Conservation (phyloP, 768 basidiomycete genomes). For the Sporobolomyces phaffii region DNA sequence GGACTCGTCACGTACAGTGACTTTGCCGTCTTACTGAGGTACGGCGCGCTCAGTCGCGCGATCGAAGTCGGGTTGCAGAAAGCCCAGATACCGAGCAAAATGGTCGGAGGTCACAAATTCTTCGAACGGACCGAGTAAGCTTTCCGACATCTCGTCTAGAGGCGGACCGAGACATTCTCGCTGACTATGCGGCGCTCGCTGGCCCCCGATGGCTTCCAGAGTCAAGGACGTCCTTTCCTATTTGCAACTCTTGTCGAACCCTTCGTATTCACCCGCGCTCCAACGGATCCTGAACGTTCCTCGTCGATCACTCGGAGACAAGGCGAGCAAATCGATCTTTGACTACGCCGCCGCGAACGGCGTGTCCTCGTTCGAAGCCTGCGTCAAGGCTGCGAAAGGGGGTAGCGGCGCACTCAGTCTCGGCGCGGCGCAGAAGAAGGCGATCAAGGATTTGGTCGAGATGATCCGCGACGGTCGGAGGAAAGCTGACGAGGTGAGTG, state of each 20-base stretch:
- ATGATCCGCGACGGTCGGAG: conserved; percentile 55
- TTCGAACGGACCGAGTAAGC: conserved; percentile 72
- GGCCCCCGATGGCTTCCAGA: conserved; percentile 45
- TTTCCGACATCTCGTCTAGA: too few species aligned
- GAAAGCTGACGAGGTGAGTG: conserved; percentile 55
- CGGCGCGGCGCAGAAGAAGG: conserved; percentile 57
- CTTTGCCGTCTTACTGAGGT: conserved; percentile 77
- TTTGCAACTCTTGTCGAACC: conserved; percentile 74
- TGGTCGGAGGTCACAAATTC: conserved; percentile 73
- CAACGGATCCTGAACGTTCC: conserved; percentile 68
- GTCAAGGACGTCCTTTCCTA: conserved; percentile 78
- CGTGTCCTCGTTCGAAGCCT: conserved; percentile 52
- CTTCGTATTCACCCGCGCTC: conserved; percentile 58
- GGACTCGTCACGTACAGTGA: conserved; percentile 66
- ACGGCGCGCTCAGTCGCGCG: conserved; percentile 67
- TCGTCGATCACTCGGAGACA: conserved; percentile 59
- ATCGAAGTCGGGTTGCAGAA: conserved; percentile 72
- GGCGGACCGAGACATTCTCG: too few species aligned
- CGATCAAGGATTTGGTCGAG: conserved; percentile 59
- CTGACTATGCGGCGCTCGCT: too few species aligned
- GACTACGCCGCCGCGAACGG: conserved; percentile 54
- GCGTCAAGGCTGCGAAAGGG: conserved; percentile 44
- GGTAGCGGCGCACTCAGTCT: conserved; percentile 55
- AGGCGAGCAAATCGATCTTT: conserved; percentile 54
- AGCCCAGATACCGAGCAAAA: conserved; percentile 67